A percentile compares a stretch with the other conserved stretches of the same genome.
Evolutionary conservation across 306 rosid genomes (phyloP).

Genomic region (Malus fusca): DNA sequence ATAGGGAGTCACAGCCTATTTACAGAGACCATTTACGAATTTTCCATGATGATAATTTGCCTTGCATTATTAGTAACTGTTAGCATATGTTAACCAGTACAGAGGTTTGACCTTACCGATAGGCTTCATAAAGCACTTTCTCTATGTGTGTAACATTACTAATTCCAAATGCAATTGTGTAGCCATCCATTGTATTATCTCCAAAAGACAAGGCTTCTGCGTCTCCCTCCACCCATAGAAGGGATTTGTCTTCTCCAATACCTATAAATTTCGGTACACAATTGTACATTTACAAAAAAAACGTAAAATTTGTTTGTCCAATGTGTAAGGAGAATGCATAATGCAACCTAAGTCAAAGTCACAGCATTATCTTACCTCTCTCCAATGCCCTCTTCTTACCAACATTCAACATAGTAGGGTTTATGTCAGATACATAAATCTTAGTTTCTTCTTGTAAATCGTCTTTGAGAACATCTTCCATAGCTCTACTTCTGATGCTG

Average conservation of each 20-base stretch:
- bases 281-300: conserved; percentile 19
- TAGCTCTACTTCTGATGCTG: conserved; percentile 59
- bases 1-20: neutral
- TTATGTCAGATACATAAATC: conserved; percentile 81
- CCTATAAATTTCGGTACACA: conserved; percentile 38
- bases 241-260: conserved; percentile 62
- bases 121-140: conserved; percentile 77
- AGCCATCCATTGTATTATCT: conserved; percentile 87
- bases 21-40: neutral
- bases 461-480: conserved; percentile 41
- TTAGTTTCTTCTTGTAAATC: conserved; percentile 56
- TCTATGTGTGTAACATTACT: conserved; percentile 91
- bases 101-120: conserved; percentile 40
- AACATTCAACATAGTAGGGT: conserved; percentile 78
- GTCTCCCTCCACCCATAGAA: conserved; percentile 83
- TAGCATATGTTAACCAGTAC: neutral
- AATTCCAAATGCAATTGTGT: conserved; percentile 95
- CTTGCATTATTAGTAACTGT: neutral
- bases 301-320: conserved; percentile 1
- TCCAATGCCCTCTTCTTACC: conserved; percentile 64
- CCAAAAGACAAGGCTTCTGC: conserved; percentile 68
- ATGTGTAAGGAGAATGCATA: neutral
- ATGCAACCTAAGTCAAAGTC: neutral
- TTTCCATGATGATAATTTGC: neutral
- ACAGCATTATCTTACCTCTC: conserved; percentile 45